Base-by-base conservation (phyloP, 1,284 basidiomycete species). In the Neotropicomus parvogracilis region DNA sequence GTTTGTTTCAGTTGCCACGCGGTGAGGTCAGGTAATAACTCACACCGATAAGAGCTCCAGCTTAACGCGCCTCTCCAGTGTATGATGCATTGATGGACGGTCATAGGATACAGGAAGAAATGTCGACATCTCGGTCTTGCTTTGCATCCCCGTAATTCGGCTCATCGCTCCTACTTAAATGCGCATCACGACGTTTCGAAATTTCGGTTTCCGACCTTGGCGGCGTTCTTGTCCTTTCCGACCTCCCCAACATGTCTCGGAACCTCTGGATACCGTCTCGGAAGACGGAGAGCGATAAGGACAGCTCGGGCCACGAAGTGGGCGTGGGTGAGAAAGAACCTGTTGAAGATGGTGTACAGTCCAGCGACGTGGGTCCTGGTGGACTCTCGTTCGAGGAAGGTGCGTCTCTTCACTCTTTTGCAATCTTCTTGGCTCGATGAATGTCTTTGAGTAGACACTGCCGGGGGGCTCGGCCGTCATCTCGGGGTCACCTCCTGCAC, bases 381-480 rank as follows among this genome's bases (percentile, higher is more conserved):
- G 56, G 49, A 33, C 56, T 68, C 16, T 55, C 63, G 6, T 51
- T 63, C 17, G 59, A 65, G 24, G 67, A 68, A 58, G 59, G 68
- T 61, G 17, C 9, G 52, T 46, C 19, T 19, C 3, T n/a, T 41
- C 10, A 11, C n/a, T 16, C 26, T 36, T 36, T 9, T 21, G 13
- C 12, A 10, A 10, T 17, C 12, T 9, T 10, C 17, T 32, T 26
- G 17, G 12, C 31, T 40, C 13, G 20, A 44, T 21, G 20, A 24
- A 44, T 21, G 20, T 20, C 9, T 20, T 17, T 35, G 4, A 3
- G 4, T 33, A 77, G 75, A 70, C 49, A 56, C 68, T 4, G 70
- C 73, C 19, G 75, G 77, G 21, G 75, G 75, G 13, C 74, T 79
- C 62, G 76, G 77, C 1, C 70, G 77, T 39, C 75, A 79, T 59